Base-by-base conservation (phyloP, 306 rosid genomes). In the Inga laurina region DNA sequence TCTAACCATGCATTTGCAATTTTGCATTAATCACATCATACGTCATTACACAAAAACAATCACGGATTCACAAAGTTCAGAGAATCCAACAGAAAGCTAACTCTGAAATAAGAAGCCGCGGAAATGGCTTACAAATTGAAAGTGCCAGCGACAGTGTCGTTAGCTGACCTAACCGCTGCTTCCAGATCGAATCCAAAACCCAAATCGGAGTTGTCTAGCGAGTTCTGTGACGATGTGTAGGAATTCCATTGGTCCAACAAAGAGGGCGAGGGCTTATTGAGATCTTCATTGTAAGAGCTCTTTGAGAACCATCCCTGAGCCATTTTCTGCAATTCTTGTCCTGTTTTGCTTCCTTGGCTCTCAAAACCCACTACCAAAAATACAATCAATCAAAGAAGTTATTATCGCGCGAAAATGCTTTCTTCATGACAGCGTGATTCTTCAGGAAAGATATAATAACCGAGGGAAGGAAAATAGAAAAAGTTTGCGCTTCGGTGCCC, bases 161-260 rank as follows among this genome's bases (percentile, higher is more conserved):
- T 97, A 1, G 98, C 98, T 1, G 99, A 92, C 72, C 99, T 93
- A 81, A 94, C 98, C 3, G 97, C 99, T 27, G 97, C 84, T 92
- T 97, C 99, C 78, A 97, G 87, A 89, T 97, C 99, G 85, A 97
- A 97, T 43, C 97, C 89, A 37, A 92, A 76, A 35, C 84, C 83
- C 81, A 72, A 41, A 80, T 74, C 72, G 70, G 97, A 81, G 73
- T 68, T 8, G 3, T 88, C 94, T 21, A 86, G 90, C 4, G 92
- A 59, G 64, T 92, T 21, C 54, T 92, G 97, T 0, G 92, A 46
- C 8, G 95, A 89, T 18, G 95, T 91, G 82, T 97, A 97, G 15
- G 99, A 88, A 75, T 97, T 97, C 99, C 99, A 97, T 85, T 92
- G 95, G 48, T 92, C 90, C 5, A 94, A 83, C 87, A 97, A 70